Percentiles rank a stretch among this genome's conserved stretches.
Evolutionary conservation across 1,139 yeast genomes (phyloP).

Genomic region (Hansenula lynferdii): DNA sequence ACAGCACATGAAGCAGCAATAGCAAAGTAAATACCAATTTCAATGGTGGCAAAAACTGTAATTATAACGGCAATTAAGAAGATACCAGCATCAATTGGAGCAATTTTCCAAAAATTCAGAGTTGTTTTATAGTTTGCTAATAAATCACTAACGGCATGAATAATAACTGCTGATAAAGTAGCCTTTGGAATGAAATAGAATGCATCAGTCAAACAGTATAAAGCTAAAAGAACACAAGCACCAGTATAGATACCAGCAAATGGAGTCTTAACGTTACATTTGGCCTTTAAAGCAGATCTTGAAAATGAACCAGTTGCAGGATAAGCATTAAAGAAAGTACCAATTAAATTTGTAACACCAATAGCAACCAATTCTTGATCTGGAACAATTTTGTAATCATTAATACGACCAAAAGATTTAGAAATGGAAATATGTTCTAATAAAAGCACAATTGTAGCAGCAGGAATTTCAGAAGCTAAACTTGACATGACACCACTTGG

Average conservation of each 20-base stretch:
- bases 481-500: slow-evolving; percentile 58
- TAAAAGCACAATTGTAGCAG: slow-evolving; percentile 73
- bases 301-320: slow-evolving; percentile 97
- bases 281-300: slow-evolving; percentile 89
- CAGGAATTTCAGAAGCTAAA: slow-evolving; percentile 78
- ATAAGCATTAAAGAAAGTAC: slow-evolving; percentile 89
- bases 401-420: slow-evolving; percentile 88
- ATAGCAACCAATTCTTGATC: slow-evolving; percentile 94
- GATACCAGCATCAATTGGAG: slow-evolving; percentile 74
- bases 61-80: slow-evolving; percentile 74
- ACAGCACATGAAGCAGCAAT: slow-evolving; percentile 78
- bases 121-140: slow-evolving; percentile 70
- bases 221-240: slow-evolving; percentile 77
- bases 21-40: slow-evolving; percentile 87
- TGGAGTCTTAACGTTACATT: slow-evolving; percentile 95
- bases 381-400: slow-evolving; percentile 86
- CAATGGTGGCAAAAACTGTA: slow-evolving; percentile 79
- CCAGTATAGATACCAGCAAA: slow-evolving; percentile 92
- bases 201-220: slow-evolving; percentile 76
- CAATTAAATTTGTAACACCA: slow-evolving; percentile 86
- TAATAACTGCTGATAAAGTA: slow-evolving; percentile 78
- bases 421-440: slow-evolving; percentile 93
- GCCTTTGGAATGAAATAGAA: slow-evolving; percentile 92
- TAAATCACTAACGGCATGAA: slow-evolving; percentile 93
- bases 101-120: slow-evolving; percentile 67